phyloP scores from a whole-genome alignment of 805 yeast species.

The Lachancea quebecensis region DNA sequence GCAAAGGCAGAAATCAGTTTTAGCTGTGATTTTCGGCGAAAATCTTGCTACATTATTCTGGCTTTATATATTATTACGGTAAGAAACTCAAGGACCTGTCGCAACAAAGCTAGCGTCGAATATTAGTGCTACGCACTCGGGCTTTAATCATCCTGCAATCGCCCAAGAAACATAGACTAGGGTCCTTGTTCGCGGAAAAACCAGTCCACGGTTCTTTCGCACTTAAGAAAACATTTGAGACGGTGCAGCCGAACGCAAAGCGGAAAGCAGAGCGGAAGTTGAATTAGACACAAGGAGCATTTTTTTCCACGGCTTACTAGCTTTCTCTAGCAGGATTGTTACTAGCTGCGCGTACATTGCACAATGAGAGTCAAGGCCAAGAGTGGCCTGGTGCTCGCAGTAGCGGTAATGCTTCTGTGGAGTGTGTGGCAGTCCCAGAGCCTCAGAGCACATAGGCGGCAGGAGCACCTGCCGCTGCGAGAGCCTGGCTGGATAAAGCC shows the following conservation, averaged over 20 bases:
- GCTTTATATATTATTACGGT: too few species aligned
- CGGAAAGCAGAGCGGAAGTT: background rate
- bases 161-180: background rate
- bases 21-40: too few species aligned
- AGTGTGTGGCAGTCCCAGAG: background rate
- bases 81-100: too few species aligned
- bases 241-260: background rate
- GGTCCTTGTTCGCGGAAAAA: background rate
- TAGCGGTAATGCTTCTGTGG: background rate
- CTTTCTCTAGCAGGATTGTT: too few species aligned
- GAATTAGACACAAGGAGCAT: background rate
- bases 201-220: background rate
- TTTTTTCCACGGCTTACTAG: background rate
- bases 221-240: background rate
- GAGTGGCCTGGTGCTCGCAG: background rate
- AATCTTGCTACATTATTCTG: too few species aligned
- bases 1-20: too few species aligned
- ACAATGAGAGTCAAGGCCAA: background rate
- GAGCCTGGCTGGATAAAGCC: constrained; percentile 25
- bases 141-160: background rate
- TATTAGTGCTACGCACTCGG: background rate
- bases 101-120: background rate
- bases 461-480: background rate
- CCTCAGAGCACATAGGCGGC: background rate
- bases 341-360: too few species aligned